phyloP scores from a whole-genome alignment of 768 basidiomycete genomes.

The Pisolithus microcarpus region DNA sequence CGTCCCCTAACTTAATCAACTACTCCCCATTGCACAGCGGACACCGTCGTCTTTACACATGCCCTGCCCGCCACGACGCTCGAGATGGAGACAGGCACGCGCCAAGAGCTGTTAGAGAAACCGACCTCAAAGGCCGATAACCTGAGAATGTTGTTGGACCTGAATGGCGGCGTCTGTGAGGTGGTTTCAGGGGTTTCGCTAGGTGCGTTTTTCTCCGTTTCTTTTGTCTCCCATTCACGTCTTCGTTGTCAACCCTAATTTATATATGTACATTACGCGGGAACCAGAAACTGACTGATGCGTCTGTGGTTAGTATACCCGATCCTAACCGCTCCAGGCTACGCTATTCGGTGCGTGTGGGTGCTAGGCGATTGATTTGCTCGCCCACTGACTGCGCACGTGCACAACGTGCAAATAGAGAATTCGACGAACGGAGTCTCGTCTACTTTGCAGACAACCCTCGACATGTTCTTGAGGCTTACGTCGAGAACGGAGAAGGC shows the following conservation, averaged over 20 bases:
- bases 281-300: neutral
- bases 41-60: conserved; percentile 90
- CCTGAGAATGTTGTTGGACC: conserved; percentile 32
- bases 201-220: conserved; percentile 37
- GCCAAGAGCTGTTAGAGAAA: conserved; percentile 85
- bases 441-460: conserved; percentile 71
- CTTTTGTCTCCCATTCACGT: too few species aligned
- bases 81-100: conserved; percentile 33
- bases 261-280: too few species aligned
- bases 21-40: conserved; percentile 45
- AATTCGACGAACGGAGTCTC: conserved; percentile 74
- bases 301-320: conserved; percentile 50
- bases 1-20: neutral
- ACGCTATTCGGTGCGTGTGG: conserved; percentile 51
- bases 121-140: conserved; percentile 75
- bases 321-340: conserved; percentile 68
- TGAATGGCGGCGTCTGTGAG: conserved; percentile 77
- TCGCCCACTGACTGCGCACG: neutral
- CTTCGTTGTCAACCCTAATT: too few species aligned
- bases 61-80: conserved; percentile 50
- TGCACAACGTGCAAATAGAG: conserved; percentile 33
- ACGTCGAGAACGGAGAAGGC: conserved; percentile 82
- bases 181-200: conserved; percentile 88
- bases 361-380: too few species aligned
- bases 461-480: conserved; percentile 56